Percentiles rank a stretch among this genome's conserved stretches.
phyloP scores from a whole-genome alignment of 306 rosid species.

The Dryas alaskensis region DNA sequence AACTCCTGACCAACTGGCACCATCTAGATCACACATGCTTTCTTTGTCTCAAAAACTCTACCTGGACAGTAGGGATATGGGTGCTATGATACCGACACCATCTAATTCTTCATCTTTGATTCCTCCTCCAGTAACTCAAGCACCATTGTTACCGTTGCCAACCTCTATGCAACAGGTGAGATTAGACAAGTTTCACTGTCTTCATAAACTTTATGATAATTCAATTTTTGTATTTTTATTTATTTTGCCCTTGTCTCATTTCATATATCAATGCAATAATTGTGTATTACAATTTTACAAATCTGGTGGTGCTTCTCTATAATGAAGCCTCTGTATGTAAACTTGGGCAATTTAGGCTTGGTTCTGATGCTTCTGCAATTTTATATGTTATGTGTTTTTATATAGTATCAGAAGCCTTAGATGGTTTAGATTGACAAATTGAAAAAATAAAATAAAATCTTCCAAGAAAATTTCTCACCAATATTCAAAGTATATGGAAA shows the following conservation, averaged over 20 bases:
- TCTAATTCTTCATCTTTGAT: constrained; percentile 31
- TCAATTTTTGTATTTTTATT: neutral
- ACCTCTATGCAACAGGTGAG: constrained; percentile 50
- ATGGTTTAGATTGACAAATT: too few species aligned
- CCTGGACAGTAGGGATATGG: constrained; percentile 32
- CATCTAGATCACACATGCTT: constrained; percentile 29
- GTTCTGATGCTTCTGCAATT: neutral
- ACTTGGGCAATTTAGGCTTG: too few species aligned
- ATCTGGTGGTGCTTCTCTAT: neutral
- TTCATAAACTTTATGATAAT: neutral
- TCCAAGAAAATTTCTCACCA: too few species aligned
- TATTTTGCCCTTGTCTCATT: neutral
- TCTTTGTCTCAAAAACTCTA: constrained; percentile 33
- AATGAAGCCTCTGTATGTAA: neutral
- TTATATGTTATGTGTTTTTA: neutral
- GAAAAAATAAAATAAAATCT: too few species aligned
- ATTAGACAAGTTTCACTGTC: constrained; percentile 15
- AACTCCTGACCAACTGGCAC: constrained; percentile 39
- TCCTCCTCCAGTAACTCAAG: constrained; percentile 39
- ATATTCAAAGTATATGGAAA: too few species aligned
- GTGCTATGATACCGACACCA: constrained; percentile 26
- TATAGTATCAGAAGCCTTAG: too few species aligned
- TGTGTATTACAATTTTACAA: neutral
- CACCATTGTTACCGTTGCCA: constrained; percentile 56
- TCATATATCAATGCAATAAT: neutral